Percentiles rank a stretch among this genome's conserved stretches.
Evolutionary conservation across 495 filamentous ascomycete genomes (phyloP).

Genomic region (Penicillium bialowiezense): DNA sequence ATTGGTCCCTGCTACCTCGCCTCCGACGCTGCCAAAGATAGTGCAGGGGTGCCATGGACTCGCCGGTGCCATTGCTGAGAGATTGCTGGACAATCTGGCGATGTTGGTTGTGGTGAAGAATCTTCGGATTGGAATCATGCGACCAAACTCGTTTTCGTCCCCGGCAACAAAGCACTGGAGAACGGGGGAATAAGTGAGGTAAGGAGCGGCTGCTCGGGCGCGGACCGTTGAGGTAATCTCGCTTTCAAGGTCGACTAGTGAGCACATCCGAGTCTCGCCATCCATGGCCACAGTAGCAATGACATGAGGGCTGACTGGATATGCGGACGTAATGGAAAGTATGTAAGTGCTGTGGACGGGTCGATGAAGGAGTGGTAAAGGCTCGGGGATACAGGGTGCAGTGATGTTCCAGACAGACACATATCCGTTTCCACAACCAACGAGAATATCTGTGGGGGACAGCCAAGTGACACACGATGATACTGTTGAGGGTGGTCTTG

Average conservation of each 20-base stretch:
- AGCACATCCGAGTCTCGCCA: conserved; percentile 57
- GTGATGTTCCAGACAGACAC: conserved; percentile 57
- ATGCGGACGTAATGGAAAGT: conserved; percentile 52
- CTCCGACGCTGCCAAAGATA: conserved; percentile 55
- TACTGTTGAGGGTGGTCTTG: conserved; percentile 46
- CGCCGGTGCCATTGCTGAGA: conserved; percentile 41
- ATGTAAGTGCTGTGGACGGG: conserved; percentile 62
- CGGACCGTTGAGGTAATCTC: conserved; percentile 51
- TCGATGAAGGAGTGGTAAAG: conserved; percentile 52
- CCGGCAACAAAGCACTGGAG: conserved; percentile 51
- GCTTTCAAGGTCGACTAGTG: conserved; percentile 46
- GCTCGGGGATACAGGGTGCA: conserved; percentile 22
- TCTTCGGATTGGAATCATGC: conserved; percentile 50
- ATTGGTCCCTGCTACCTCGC: conserved; percentile 53
- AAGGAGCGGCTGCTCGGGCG: conserved; percentile 45
- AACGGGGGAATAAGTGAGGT: conserved; percentile 55
- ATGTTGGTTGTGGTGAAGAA: conserved; percentile 51
- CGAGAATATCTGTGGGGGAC: conserved; percentile 57
- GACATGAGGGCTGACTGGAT: conserved; percentile 57
- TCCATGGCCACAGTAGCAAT: conserved; percentile 55
- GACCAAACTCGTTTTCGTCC: conserved; percentile 58
- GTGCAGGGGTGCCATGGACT: conserved; percentile 52
- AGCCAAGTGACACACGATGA: conserved; percentile 63
- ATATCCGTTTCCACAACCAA: conserved; percentile 60
- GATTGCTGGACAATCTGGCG: conserved; percentile 32